Conservation (phyloP, 2,329 filamentous ascomycete genomes). For the Fusarium sp. region DNA sequence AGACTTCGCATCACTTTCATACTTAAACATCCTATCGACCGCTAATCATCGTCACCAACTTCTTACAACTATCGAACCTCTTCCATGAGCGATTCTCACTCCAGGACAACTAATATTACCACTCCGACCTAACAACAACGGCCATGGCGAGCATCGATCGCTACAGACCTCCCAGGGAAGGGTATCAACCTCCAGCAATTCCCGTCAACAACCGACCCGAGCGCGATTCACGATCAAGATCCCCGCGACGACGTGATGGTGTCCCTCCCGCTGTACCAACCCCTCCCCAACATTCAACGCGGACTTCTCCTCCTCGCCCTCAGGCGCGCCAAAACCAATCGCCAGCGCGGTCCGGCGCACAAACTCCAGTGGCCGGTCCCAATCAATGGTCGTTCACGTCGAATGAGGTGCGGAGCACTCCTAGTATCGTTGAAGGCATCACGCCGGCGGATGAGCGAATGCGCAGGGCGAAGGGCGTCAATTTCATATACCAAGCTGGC, state of each 20-base stretch:
- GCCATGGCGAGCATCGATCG: conserved; percentile 70
- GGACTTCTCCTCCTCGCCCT: conserved; percentile 66
- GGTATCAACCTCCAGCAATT: conserved; percentile 66
- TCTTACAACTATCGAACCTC: conserved; percentile 8
- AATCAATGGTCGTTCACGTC: conserved; percentile 91
- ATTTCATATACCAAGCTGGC: conserved; percentile 95
- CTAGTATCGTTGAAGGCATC: conserved; percentile 87
- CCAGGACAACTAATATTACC: conserved; percentile 34
- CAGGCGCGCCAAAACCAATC: conserved; percentile 58
- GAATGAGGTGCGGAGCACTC: conserved; percentile 83
- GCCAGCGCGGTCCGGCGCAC: conserved; percentile 55
- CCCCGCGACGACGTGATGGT: conserved; percentile 60
- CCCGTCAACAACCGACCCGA: conserved; percentile 55
- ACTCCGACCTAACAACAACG: conserved; percentile 42
- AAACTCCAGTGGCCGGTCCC: conserved; percentile 52
- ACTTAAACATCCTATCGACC: conserved; percentile 3
- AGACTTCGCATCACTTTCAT: conserved; percentile 29
- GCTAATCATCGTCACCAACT: conserved; percentile 30
- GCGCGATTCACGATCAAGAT: conserved; percentile 61
- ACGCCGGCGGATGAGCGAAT: conserved; percentile 80
- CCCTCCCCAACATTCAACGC: conserved; percentile 66
- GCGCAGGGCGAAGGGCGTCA: conserved; percentile 88
- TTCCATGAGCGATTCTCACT: conserved; percentile 45
- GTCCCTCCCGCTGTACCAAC: conserved; percentile 72
- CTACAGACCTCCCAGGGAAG: conserved; percentile 68